Conservation (phyloP, 2,329 filamentous ascomycete species). For the Emericellopsis cladophorae region DNA sequence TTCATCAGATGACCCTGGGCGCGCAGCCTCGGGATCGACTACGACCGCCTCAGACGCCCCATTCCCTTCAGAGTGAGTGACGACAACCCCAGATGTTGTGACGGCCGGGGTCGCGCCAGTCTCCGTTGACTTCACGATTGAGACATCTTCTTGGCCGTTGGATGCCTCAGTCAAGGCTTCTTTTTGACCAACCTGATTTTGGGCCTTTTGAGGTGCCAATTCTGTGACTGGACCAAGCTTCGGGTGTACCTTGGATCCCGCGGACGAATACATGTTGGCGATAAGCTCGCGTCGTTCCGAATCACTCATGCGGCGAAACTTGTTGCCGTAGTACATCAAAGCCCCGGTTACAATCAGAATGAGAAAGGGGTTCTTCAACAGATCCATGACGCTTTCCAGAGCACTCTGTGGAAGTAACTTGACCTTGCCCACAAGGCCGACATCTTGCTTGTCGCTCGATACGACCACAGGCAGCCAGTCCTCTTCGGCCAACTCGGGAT, state of each 20-base stretch:
- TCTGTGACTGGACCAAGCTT: not conserved
- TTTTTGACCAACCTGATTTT: too few relatives aligned
- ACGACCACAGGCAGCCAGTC: slow-evolving; percentile 14
- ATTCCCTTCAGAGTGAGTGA: not conserved
- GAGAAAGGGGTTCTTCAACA: slow-evolving; percentile 41
- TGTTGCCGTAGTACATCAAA: slow-evolving; percentile 31
- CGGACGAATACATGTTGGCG: slow-evolving; percentile 16
- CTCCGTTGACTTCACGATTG: not conserved
- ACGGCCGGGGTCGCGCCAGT: not conserved
- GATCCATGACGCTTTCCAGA: slow-evolving; percentile 35
- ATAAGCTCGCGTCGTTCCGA: too few relatives aligned
- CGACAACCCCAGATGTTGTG: too few relatives aligned
- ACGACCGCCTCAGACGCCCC: not conserved
- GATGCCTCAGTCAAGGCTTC: too few relatives aligned
- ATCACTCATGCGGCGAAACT: slow-evolving; percentile 18
- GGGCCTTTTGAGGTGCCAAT: too few relatives aligned
- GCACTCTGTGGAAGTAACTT: slow-evolving; percentile 37
- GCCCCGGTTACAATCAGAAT: slow-evolving; percentile 30
- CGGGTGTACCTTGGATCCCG: slow-evolving; percentile 9
- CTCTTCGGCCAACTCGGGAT: slow-evolving; percentile 18
- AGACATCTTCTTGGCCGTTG: not conserved
- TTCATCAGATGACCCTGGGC: not conserved
- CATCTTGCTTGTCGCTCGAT: slow-evolving; percentile 5
- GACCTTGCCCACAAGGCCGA: slow-evolving; percentile 34
- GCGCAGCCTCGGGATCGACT: not conserved